A percentile compares a stretch with the other conserved stretches of the same genome.
phyloP scores from a whole-genome alignment of 495 filamentous ascomycete species.

The Penicillium canariense region DNA sequence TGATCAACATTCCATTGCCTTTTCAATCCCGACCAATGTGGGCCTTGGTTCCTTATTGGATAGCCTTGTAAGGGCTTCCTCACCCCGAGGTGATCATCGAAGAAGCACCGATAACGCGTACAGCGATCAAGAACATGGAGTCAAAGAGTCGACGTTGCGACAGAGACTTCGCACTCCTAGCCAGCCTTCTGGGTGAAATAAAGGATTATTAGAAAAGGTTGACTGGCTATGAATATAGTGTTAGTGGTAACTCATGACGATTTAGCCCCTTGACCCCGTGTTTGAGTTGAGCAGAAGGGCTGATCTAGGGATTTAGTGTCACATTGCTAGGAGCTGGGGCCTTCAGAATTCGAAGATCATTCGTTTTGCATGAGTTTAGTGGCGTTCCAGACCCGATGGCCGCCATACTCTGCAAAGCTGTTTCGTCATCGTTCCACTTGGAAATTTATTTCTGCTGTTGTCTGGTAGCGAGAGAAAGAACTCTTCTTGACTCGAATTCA shows the following conservation, averaged over 20 bases:
- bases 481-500: not conserved
- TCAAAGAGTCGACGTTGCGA: too few species aligned
- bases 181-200: too few species aligned
- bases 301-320: constrained; percentile 15
- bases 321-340: constrained; percentile 14
- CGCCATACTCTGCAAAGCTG: constrained; percentile 1
- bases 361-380: constrained; percentile 3
- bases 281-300: not conserved
- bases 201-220: too few species aligned
- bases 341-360: constrained; percentile 15
- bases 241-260: not conserved
- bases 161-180: too few species aligned
- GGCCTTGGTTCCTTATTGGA: not conserved
- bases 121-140: too few species aligned
- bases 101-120: too few species aligned
- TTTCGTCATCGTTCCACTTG: constrained; percentile 15
- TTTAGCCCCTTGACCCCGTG: not conserved
- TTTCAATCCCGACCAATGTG: not conserved
- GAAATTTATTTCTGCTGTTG: constrained; percentile 2
- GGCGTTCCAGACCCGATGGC: not conserved
- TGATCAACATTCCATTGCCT: constrained; percentile 20
- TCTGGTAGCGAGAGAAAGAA: too few species aligned
- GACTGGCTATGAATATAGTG: too few species aligned
- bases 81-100: too few species aligned
- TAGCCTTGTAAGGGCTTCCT: too few species aligned